Evolutionary conservation across 768 basidiomycete species (phyloP), one percentile per base, ranked within the genome.

Genomic region (Podaxis mareebaensis): DNA sequence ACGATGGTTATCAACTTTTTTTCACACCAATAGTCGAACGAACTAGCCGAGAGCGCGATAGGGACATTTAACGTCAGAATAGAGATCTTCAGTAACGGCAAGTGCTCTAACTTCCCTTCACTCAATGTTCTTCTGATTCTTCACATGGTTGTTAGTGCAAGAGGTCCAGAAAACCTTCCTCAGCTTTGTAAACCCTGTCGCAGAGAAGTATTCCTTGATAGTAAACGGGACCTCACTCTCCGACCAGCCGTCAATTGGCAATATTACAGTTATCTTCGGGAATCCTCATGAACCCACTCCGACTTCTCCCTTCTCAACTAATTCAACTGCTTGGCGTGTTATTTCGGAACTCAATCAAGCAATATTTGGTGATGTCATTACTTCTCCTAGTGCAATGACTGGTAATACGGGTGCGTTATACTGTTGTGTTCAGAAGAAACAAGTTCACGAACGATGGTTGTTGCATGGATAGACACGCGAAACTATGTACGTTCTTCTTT

Each of bases 341-440:
- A 70, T 74, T 26, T 69, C 71, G 2, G 56, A 55, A 53, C 67
- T 69, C 2, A 69, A 70, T 2, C 70, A 74, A 54, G 71, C 73
- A 3, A 53, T 68, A 1, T 72, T 71, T 60, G 73, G 71, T 11
- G 51, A 69, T 61, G 71, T 74, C 1, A 63, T 74, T 26, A 68
- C 71, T 7, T 65, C 71, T 15, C 73, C 73, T 13, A 74, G 70
- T 49, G 71, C 71, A 26, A 74, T 74, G 73, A 72, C 71, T 2
- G 71, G 73, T 7, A 74, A 74, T 59, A 72, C 71, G 53, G 71
- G 71, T 72, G 26, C n/a, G 68, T 49, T 3, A 10, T 53, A 10
- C 38, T 33, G 26, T 11, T 8, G 26, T 15, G 8, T 5, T 11
- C 20, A 12, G n/a, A 17, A 13, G 4, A 1, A 51, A 39, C 22